Evolutionary conservation across 1,139 yeast genomes (phyloP).

Genomic region (Kodamaea plutei): DNA sequence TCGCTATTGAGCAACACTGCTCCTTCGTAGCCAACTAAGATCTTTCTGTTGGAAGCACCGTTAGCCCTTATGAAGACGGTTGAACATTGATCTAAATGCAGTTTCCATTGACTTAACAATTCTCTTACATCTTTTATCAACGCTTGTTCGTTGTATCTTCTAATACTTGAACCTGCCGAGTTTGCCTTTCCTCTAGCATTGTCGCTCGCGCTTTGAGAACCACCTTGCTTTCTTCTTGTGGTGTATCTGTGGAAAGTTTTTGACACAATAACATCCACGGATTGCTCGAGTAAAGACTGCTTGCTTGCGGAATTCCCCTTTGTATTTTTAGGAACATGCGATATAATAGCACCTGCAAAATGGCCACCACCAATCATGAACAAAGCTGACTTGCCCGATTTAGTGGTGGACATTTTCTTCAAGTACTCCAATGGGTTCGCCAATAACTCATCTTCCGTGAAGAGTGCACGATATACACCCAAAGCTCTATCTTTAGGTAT

Average conservation of each 20-base stretch:
- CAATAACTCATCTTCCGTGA: slow-evolving; percentile 32
- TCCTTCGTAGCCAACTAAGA: slow-evolving; percentile 64
- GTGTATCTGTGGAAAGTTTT: slow-evolving; percentile 94
- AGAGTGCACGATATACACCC: slow-evolving; percentile 69
- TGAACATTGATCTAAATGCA: slow-evolving; percentile 53
- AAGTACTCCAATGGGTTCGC: slow-evolving; percentile 42
- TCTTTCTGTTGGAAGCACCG: slow-evolving; percentile 64
- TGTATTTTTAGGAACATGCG: slow-evolving; percentile 58
- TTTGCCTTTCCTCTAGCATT: slow-evolving; percentile 92
- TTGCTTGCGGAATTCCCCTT: slow-evolving; percentile 51
- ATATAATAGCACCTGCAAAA: slow-evolving; percentile 90
- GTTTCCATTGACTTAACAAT: slow-evolving; percentile 62
- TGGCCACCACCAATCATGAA: slow-evolving; percentile 98
- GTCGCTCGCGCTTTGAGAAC: slow-evolving; percentile 90
- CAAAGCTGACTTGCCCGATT: slow-evolving; percentile 55
- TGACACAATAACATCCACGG: slow-evolving; percentile 63
- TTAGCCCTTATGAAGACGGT: slow-evolving; percentile 81
- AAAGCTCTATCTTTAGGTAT: slow-evolving; percentile 48
- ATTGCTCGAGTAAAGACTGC: slow-evolving; percentile 48
- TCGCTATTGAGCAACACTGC: slow-evolving; percentile 49
- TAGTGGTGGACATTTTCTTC: slow-evolving; percentile 23
- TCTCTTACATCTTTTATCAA: slow-evolving; percentile 72
- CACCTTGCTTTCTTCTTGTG: slow-evolving; percentile 96
- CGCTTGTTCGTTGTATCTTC: slow-evolving; percentile 88
- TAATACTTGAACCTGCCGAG: slow-evolving; percentile 88